Evolutionary conservation across 345 rosid species (phyloP).

Genomic region (Salix arbutifolia): DNA sequence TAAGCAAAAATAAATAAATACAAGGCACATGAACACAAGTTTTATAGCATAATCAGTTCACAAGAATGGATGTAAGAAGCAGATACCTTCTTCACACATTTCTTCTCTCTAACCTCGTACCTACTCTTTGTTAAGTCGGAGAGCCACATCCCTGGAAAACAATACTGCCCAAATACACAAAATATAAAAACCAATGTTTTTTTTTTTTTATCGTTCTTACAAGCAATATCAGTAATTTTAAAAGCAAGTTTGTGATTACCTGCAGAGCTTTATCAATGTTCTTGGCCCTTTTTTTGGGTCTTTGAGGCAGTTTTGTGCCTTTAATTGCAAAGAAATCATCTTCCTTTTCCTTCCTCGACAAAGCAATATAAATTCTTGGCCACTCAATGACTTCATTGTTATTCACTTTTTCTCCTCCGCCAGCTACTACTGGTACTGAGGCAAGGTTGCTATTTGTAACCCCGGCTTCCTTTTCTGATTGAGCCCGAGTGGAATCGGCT

Average conservation of each 20-base stretch:
- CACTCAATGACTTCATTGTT: constrained; percentile 38
- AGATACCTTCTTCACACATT: constrained; percentile 59
- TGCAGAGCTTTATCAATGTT: constrained; percentile 58
- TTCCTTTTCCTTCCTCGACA: constrained; percentile 65
- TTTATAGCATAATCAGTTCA: not conserved
- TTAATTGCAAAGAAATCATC: constrained; percentile 68
- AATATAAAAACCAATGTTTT: not conserved
- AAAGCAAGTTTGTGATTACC: constrained; percentile 26
- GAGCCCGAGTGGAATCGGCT: constrained; percentile 9
- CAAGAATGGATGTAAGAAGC: not conserved
- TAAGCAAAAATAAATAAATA: not conserved
- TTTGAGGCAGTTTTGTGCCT: constrained; percentile 64
- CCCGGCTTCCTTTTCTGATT: constrained; percentile 25
- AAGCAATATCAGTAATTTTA: not conserved
- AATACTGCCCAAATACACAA: constrained; percentile 40
- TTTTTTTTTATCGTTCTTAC: not conserved
- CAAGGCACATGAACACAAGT: not conserved
- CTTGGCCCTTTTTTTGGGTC: constrained; percentile 69
- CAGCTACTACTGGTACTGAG: not conserved
- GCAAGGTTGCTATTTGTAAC: not conserved
- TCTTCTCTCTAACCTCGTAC: constrained; percentile 77
- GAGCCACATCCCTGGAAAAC: constrained; percentile 76
- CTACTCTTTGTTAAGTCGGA: constrained; percentile 61
- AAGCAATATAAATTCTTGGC: constrained; percentile 50
- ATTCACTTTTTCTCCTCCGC: constrained; percentile 22